A percentile compares a stretch with the other conserved stretches of the same genome.
Evolutionary conservation across 2,329 filamentous ascomycete species (phyloP).

Genomic region (Exophiala viscosa): DNA sequence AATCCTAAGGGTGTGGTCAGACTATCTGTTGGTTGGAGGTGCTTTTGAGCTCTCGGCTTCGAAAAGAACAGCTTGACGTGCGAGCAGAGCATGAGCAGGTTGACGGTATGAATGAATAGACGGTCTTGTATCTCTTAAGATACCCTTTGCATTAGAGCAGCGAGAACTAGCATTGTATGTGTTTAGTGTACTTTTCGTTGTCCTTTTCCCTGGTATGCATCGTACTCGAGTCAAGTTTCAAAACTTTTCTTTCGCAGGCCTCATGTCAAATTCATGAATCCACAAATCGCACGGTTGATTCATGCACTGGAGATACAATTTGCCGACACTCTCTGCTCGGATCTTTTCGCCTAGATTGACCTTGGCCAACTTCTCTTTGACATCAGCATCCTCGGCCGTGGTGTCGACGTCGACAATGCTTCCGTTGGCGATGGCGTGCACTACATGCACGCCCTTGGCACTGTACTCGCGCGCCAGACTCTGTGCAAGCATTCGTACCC

Average conservation of each 20-base stretch:
- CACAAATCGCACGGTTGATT: slow-evolving; percentile 49
- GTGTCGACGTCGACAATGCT: slow-evolving; percentile 31
- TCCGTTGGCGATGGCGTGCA: slow-evolving; percentile 58
- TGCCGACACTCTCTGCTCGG: slow-evolving; percentile 56
- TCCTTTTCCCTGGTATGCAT: too few species aligned
- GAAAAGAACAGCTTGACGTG: not conserved
- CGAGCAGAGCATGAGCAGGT: slow-evolving; percentile 5
- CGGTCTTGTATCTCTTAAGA: not conserved
- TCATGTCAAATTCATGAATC: slow-evolving; percentile 53
- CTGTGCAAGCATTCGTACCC: slow-evolving; percentile 55
- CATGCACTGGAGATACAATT: slow-evolving; percentile 53
- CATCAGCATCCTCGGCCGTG: slow-evolving; percentile 42
- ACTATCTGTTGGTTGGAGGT: not conserved
- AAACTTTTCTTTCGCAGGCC: slow-evolving; percentile 31
- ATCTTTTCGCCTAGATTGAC: slow-evolving; percentile 54
- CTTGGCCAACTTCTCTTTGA: slow-evolving; percentile 46
- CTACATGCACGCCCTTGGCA: slow-evolving; percentile 55
- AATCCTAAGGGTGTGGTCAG: not conserved
- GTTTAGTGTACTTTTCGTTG: too few species aligned
- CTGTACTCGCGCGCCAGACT: slow-evolving; percentile 56
- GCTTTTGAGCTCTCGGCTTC: not conserved
- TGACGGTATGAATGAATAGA: slow-evolving; percentile 4
- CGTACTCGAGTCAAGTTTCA: slow-evolving; percentile 1
- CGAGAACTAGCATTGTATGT: not conserved
- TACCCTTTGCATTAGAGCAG: slow-evolving; percentile 4